Conservation (phyloP, 176 grass and related monocot species). For the Hordeum marinum region DNA sequence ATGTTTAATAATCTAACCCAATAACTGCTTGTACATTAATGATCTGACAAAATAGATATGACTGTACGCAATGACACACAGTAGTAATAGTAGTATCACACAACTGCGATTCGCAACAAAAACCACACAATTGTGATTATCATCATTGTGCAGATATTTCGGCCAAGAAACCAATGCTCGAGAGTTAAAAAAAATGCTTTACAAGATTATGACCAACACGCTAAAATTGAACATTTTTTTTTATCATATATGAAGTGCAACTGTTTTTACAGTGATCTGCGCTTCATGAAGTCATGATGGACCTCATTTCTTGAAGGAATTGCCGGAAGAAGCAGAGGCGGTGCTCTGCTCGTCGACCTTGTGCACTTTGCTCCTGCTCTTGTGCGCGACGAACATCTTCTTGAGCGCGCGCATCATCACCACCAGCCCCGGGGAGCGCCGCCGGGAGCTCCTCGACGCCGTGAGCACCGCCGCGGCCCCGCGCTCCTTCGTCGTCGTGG, state of each 20-base stretch:
- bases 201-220: background rate
- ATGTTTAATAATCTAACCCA: background rate
- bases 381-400: conserved; percentile 36
- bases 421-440: conserved; percentile 30
- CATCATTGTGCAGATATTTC: background rate
- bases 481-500: background rate
- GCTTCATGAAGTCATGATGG: background rate
- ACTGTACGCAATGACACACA: background rate
- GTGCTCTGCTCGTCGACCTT: conserved; percentile 24
- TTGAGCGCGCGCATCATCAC: conserved; percentile 39
- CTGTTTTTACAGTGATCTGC: background rate
- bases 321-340: background rate
- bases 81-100: too few species aligned
- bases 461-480: background rate
- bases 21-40: background rate
- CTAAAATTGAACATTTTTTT: background rate
- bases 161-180: background rate
- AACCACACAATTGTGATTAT: background rate
- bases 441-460: conserved; percentile 36
- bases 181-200: too few species aligned
- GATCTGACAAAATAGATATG: background rate
- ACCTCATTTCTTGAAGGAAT: conserved; percentile 12
- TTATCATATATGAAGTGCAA: background rate
- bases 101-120: background rate
- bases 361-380: conserved; percentile 35